phyloP scores from a whole-genome alignment of 805 yeast species.

The Sugiyamaella lignohabitans region DNA sequence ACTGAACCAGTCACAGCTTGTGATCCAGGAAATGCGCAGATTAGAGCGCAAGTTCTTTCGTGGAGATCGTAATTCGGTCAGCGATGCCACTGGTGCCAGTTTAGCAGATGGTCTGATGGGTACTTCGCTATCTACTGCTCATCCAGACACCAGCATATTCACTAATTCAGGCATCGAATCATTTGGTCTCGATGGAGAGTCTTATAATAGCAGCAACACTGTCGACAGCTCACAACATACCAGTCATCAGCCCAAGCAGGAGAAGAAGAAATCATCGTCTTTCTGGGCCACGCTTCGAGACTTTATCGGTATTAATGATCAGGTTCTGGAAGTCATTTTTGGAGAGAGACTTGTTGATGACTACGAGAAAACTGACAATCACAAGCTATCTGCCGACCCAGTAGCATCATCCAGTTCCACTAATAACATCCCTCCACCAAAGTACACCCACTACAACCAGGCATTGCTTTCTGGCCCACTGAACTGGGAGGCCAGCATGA shows the following conservation, averaged over 20 bases:
- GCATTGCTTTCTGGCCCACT: constrained; percentile 15
- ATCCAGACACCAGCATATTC: not conserved
- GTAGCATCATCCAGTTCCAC: not conserved
- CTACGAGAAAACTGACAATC: not conserved
- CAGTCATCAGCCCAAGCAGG: not conserved
- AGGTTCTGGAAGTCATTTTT: constrained; percentile 32
- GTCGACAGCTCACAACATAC: not conserved
- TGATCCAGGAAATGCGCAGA: constrained; percentile 26
- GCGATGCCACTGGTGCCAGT: too few relatives aligned
- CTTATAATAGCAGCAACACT: too few relatives aligned
- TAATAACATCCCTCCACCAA: not conserved
- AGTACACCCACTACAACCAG: constrained; percentile 13
- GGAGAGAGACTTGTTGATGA: constrained; percentile 24
- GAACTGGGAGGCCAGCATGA: constrained; percentile 18
- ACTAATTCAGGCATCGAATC: constrained; percentile 6
- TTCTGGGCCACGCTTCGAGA: constrained; percentile 23
- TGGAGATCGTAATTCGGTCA: not conserved
- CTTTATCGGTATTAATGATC: constrained; percentile 32
- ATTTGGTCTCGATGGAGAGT: constrained; percentile 7
- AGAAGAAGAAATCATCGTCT: not conserved
- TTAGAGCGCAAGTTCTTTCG: constrained; percentile 10
- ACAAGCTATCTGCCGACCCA: not conserved
- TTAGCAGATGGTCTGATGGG: not conserved
- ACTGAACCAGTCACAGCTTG: constrained; percentile 33
- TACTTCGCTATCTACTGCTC: not conserved